phyloP scores from a whole-genome alignment of 345 rosid species.

The Eucalyptus erythrocorys region DNA sequence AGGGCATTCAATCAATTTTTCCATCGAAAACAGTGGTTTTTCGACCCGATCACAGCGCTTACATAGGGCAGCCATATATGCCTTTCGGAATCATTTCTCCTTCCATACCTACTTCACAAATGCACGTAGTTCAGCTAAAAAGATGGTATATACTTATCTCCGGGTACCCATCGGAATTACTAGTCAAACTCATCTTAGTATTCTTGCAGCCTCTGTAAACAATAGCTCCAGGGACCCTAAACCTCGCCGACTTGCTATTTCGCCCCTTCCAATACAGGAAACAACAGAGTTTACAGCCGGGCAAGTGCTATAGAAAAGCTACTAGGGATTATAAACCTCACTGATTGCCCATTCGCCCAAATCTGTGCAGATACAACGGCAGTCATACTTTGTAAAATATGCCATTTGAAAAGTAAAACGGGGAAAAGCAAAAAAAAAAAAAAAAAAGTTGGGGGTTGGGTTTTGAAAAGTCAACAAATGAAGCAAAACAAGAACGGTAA shows the following conservation, averaged over 20 bases:
- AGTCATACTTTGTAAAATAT: not conserved
- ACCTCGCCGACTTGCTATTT: not conserved
- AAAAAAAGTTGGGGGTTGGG: too few relatives aligned
- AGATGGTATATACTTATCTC: not conserved
- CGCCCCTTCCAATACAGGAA: not conserved
- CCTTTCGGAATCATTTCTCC: not conserved
- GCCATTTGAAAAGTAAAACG: too few relatives aligned
- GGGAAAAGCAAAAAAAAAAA: too few relatives aligned
- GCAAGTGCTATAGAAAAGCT: not conserved
- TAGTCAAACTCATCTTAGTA: not conserved
- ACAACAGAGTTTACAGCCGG: not conserved
- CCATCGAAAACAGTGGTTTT: not conserved
- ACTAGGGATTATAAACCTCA: not conserved
- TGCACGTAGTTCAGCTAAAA: not conserved
- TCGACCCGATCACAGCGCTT: not conserved
- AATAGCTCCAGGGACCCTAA: not conserved
- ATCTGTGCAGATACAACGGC: not conserved
- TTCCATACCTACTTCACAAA: not conserved
- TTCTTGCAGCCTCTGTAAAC: not conserved
- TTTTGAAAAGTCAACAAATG: too few relatives aligned
- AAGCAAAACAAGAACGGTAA: too few relatives aligned
- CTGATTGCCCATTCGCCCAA: not conserved
- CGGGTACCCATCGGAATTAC: not conserved
- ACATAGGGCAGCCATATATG: not conserved
- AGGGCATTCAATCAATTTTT: not conserved